Evolutionary conservation across 2,329 filamentous ascomycete species (phyloP).

Genomic region (Bipolaris cookei): DNA sequence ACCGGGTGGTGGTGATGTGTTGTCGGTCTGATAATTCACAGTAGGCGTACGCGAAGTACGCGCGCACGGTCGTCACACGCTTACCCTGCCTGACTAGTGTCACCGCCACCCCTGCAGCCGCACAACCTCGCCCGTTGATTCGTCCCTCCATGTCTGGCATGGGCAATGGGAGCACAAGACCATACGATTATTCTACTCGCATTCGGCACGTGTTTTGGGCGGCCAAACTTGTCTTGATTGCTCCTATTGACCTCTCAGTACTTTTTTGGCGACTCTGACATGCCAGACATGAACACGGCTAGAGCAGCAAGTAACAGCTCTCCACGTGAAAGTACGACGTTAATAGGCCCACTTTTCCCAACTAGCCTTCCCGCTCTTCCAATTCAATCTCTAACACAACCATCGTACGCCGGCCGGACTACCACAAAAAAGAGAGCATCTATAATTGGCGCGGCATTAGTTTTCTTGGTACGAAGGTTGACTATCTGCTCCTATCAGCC

Average conservation of each 20-base stretch:
- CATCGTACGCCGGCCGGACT: neutral
- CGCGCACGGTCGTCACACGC: slow-evolving; percentile 18
- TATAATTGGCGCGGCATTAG: neutral
- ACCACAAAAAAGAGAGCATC: neutral
- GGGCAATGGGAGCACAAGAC: slow-evolving; percentile 11
- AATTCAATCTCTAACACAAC: neutral
- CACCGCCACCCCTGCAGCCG: slow-evolving; percentile 13
- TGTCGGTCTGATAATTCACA: slow-evolving; percentile 23
- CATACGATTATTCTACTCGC: neutral
- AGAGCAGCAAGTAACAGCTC: slow-evolving; percentile 12
- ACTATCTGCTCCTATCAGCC: slow-evolving; percentile 2
- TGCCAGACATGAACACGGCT: neutral
- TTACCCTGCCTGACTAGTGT: slow-evolving; percentile 19
- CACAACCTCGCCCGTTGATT: slow-evolving; percentile 27
- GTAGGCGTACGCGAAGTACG: slow-evolving; percentile 28
- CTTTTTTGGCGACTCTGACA: slow-evolving; percentile 1
- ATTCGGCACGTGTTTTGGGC: neutral
- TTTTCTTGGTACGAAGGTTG: neutral
- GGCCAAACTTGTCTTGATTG: neutral
- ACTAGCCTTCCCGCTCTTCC: slow-evolving; percentile 9
- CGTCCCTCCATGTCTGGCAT: slow-evolving; percentile 12
- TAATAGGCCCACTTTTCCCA: slow-evolving; percentile 4
- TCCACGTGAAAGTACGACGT: slow-evolving; percentile 12
- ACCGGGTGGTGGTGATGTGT: slow-evolving; percentile 30
- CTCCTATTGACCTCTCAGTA: neutral